Base-by-base conservation (phyloP, 208 protist species). In the Leishmania martiniquensis region DNA sequence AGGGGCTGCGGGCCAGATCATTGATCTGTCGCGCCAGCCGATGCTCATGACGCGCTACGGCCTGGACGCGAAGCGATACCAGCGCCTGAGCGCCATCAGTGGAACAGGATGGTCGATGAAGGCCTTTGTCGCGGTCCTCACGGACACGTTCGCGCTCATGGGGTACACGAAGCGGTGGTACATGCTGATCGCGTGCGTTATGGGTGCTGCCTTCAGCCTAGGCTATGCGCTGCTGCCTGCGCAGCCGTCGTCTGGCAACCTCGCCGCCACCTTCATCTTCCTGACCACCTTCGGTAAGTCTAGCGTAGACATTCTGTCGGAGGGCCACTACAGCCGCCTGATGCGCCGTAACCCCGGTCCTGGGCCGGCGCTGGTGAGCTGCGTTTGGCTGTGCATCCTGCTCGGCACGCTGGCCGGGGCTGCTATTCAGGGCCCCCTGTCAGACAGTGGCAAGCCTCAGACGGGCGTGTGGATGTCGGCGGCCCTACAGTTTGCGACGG, bases 101-200 rank as follows among this genome's bases (percentile, higher is more conserved):
- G 71, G 55, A 37, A 83, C 87, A 81, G 89, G 82, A 20, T 86
- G 77, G 75, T 79, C 87, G 6, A 66, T 90, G 17, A 91, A 91
- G 77, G 82, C 86, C 17, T 72, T 89, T 47, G 81, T 81, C n/a
- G 90, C 82, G 2, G 70, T 84, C n/a, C 47, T 89, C 37, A 74
- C 34, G 44, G 89, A 93, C 66, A 78, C 74, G 20, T 78, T 90
- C 42, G 71, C 89, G 22, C 39, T 90, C 3, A 77, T 88, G 6
- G 82, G 86, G 66, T 90, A 89, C 78, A 83, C 72, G 62, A 90
- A 93, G 81, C 83, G 86, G 17, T 90, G 82, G 80, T 87, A 90
- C 82, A 82, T 83, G 74, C 60, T 81, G 32, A 20, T 77, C 7
- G 87, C 84, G 6, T 76, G 75, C 47, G 63, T 90, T 13, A 20